Evolutionary conservation across 176 grass and related monocot species (phyloP), one percentile per base, ranked within the genome.

Genomic region (Triticum dicoccoides): DNA sequence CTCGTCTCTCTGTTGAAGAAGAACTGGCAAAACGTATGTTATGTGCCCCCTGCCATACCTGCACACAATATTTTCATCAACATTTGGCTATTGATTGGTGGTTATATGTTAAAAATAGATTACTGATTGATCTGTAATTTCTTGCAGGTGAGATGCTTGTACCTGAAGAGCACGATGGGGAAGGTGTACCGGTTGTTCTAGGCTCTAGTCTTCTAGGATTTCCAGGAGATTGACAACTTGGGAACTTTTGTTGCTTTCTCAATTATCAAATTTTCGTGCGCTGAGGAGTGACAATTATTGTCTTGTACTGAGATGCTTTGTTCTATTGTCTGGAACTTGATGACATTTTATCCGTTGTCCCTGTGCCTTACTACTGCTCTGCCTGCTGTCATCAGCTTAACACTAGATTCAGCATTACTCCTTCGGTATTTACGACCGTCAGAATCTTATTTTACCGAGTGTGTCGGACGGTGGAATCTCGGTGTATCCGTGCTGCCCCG

Each of bases 111-210:
- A 14, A 20, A 20, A 20, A 37, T 23, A 15, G 12, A 32, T 1
- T 8, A 68, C 70, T 88, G 38, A 13, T 32, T 33, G 58, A 3
- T 79, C 2, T 68, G 5, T 29, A 9, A 68, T 11, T 69, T 21
- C 3, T 65, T 83, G 61, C 65, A 92, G 92, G 95, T 94, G 78
- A 86, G 95, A 62, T 95, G 95, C 81, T 81, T 98, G 89, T 93
- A 98, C 80, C 83, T 95, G 71, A 98, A 98, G 93, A 95, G 89
- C 91, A 98, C 93, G 3, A 93, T 98, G 95, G 93, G 95, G 17
- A 93, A 90, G 66, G 83, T 82, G 38, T 73, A 78, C 49, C 69
- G 91, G 33, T 84, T 98, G 69, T 95, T 95, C 79, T 95, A 85
- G 87, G 61, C 15, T 42, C 72, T 51, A 69, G 67, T 35, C 68